Percentiles rank a stretch among this genome's conserved stretches.
These are phyloP conservation scores for Penicillium nucicola DNA, from an alignment of 495 filamentous ascomycete genomes.

Conservation along the genomic window DNA sequence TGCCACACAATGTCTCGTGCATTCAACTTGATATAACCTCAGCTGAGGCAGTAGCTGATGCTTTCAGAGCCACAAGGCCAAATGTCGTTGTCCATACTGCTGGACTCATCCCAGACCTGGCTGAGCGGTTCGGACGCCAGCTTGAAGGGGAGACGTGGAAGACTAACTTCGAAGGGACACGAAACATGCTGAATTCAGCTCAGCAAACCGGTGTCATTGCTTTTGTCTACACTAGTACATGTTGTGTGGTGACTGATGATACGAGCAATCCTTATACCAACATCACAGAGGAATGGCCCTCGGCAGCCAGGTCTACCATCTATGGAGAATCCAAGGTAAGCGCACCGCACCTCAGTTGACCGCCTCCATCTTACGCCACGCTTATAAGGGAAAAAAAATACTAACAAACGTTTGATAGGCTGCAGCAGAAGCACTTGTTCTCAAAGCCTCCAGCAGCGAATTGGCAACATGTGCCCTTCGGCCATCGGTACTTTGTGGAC, in stretches of 20 bases:
- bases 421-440: slow-evolving; percentile 54
- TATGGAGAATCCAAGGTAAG: slow-evolving; percentile 60
- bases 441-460: slow-evolving; percentile 40
- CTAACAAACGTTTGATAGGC: slow-evolving; percentile 29
- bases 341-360: slow-evolving; percentile 1
- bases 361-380: neutral
- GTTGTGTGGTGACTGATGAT: slow-evolving; percentile 55
- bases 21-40: slow-evolving; percentile 39
- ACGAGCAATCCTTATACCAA: slow-evolving; percentile 48
- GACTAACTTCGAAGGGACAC: slow-evolving; percentile 58
- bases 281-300: slow-evolving; percentile 52
- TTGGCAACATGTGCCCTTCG: slow-evolving; percentile 55
- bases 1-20: slow-evolving; percentile 29
- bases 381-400: neutral
- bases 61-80: slow-evolving; percentile 30
- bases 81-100: slow-evolving; percentile 46
- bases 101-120: slow-evolving; percentile 40
- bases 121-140: slow-evolving; percentile 38
- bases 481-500: slow-evolving; percentile 56
- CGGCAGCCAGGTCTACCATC: slow-evolving; percentile 43
- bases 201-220: slow-evolving; percentile 45
- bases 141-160: slow-evolving; percentile 35
- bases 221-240: slow-evolving; percentile 58
- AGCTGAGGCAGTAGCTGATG: slow-evolving; percentile 22
- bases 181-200: slow-evolving; percentile 53